phyloP scores from a whole-genome alignment of 2,329 filamentous ascomycete species.

The Fusarium chlamydosporum region DNA sequence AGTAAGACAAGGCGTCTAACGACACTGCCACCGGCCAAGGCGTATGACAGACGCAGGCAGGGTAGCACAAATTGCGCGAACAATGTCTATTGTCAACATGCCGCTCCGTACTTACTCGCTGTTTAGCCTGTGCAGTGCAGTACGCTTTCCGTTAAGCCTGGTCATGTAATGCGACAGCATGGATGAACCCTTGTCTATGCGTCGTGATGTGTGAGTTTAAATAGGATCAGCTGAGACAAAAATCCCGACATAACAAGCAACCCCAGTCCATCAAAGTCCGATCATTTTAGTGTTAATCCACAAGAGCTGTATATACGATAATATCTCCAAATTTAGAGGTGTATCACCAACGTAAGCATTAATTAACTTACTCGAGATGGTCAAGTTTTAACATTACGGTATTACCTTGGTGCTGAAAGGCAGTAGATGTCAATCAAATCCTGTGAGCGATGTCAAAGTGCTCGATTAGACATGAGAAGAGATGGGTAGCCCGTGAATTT shows the following conservation, averaged over 20 bases:
- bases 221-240: slow-evolving; percentile 36
- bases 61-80: neutral
- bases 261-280: slow-evolving; percentile 25
- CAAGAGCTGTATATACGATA: slow-evolving; percentile 5
- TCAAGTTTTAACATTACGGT: neutral
- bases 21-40: neutral
- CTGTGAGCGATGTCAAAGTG: neutral
- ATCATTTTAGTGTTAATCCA: slow-evolving; percentile 7
- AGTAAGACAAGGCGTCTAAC: slow-evolving; percentile 22
- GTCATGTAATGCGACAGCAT: slow-evolving; percentile 4
- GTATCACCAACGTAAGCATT: neutral
- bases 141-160: neutral
- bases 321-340: neutral
- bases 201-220: slow-evolving; percentile 22
- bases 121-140: neutral
- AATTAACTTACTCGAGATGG: neutral
- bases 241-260: slow-evolving; percentile 34
- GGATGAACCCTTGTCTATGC: slow-evolving; percentile 22
- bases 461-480: neutral
- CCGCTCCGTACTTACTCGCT: neutral
- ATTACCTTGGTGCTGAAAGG: neutral
- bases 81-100: slow-evolving; percentile 9
- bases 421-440: neutral
- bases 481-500: neutral
- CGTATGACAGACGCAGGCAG: neutral